phyloP scores from a whole-genome alignment of 2,329 filamentous ascomycete genomes.

The Hypoxylon sp. region DNA sequence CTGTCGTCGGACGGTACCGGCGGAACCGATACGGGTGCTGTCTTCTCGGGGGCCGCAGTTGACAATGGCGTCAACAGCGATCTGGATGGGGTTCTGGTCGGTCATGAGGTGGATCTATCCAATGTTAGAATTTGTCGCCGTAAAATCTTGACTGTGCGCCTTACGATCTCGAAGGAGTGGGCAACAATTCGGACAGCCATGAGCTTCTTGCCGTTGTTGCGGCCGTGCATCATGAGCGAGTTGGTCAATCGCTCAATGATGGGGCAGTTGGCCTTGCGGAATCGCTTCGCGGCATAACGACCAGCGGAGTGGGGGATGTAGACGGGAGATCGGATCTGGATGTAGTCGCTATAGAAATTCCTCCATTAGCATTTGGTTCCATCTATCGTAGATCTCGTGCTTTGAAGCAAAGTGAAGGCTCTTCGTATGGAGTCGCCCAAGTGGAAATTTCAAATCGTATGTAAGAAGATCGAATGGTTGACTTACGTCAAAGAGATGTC shows the following conservation, averaged over 20 bases:
- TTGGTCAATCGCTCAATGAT: constrained; percentile 99
- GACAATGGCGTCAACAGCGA: constrained; percentile 99
- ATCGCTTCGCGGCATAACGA: constrained; percentile 98
- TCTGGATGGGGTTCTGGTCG: constrained; percentile 99
- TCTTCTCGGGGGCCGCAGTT: constrained; percentile 99
- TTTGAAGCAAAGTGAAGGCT: constrained; percentile 7
- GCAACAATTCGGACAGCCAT: constrained; percentile 99
- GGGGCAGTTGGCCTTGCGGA: constrained; percentile 99
- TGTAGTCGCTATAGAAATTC: constrained; percentile 85
- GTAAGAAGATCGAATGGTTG: constrained; percentile 50
- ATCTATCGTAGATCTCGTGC: constrained; percentile 35
- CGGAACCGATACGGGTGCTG: constrained; percentile 98
- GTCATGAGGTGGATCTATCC: constrained; percentile 99
- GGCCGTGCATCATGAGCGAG: constrained; percentile 99
- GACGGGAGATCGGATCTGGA: constrained; percentile 98
- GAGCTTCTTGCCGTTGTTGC: constrained; percentile 99
- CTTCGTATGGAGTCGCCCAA: constrained; percentile 12
- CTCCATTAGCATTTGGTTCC: constrained; percentile 55
- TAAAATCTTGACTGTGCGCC: constrained; percentile 54
- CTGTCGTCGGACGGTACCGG: constrained; percentile 99
- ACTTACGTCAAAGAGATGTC: constrained; percentile 99
- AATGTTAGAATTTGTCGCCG: constrained; percentile 41
- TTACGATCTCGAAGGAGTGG: constrained; percentile 99
- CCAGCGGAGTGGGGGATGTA: constrained; percentile 99
- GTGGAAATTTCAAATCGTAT: constrained; percentile 31